Percentiles rank a stretch among this genome's conserved stretches.
Conservation (phyloP, 805 yeast genomes). For the Ogataea pini region DNA sequence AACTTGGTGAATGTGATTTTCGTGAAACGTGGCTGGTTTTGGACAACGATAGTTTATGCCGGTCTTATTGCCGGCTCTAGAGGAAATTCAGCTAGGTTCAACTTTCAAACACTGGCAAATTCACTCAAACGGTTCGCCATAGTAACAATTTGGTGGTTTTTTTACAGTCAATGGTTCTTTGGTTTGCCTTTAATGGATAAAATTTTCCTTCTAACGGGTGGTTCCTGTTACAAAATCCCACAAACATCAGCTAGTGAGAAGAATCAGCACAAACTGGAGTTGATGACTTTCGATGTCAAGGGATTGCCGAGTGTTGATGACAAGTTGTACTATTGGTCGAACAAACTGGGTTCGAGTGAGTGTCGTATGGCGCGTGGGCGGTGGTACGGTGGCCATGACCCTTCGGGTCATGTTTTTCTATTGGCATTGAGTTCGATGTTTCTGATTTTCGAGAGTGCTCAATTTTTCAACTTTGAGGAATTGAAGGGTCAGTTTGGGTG, state of each 20-base stretch:
- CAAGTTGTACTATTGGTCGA: constrained; percentile 20
- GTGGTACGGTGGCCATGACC: constrained; percentile 92
- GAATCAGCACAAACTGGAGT: constrained; percentile 2
- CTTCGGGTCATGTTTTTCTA: constrained; percentile 90
- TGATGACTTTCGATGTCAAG: constrained; percentile 17
- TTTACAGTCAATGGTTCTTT: constrained; percentile 85
- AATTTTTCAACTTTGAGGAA: constrained; percentile 19
- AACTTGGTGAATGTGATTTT: constrained; percentile 71
- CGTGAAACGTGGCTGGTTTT: constrained; percentile 91
- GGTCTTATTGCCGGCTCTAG: constrained; percentile 19
- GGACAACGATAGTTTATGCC: constrained; percentile 62
- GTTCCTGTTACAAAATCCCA: constrained; percentile 54
- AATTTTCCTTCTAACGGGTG: constrained; percentile 80
- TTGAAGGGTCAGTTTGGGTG: constrained; percentile 12
- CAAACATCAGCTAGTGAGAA: constrained; percentile 6
- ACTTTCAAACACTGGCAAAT: constrained; percentile 6
- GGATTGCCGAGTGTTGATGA: constrained; percentile 10
- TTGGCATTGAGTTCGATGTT: constrained; percentile 66
- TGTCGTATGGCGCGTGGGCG: constrained; percentile 63
- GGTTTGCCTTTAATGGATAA: constrained; percentile 90
- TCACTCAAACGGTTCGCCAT: constrained; percentile 45
- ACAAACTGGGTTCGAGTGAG: constrained; percentile 35
- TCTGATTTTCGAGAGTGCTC: constrained; percentile 60
- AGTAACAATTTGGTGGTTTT: constrained; percentile 78
- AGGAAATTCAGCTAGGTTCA: constrained; percentile 13